Evolutionary conservation across 78 protist species (phyloP).

Genomic region (Dictyostelium firmibasis): DNA sequence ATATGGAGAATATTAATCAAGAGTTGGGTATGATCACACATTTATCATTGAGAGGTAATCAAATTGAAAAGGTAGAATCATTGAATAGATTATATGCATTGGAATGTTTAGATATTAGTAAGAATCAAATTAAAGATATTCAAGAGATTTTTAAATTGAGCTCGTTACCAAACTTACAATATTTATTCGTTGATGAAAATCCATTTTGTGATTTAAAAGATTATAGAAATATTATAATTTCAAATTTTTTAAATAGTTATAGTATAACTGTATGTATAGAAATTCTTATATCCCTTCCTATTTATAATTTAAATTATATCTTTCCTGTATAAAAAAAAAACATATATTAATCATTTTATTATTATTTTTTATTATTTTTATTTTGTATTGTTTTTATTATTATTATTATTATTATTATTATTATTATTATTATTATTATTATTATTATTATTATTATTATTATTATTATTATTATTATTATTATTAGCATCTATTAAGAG

Average conservation of each 20-base stretch:
- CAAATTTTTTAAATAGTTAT: neutral
- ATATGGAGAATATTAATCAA: neutral
- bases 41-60: slow-evolving; percentile 13
- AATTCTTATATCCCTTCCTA: too few species aligned
- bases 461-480: too few species aligned
- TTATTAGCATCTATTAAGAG: slow-evolving; percentile 22
- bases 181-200: slow-evolving; percentile 27
- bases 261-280: neutral
- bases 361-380: neutral
- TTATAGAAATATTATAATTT: slow-evolving; percentile 31
- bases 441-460: too few species aligned
- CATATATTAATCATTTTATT: too few species aligned
- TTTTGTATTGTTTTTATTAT: too few species aligned
- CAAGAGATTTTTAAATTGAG: slow-evolving; percentile 38
- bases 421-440: too few species aligned
- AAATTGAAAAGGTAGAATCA: slow-evolving; percentile 24
- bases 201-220: slow-evolving; percentile 53
- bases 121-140: slow-evolving; percentile 25
- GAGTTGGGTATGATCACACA: slow-evolving; percentile 32
- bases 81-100: slow-evolving; percentile 29
- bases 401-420: too few species aligned
- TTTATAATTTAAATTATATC: too few species aligned
- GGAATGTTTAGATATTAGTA: slow-evolving; percentile 47
- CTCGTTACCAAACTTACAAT: neutral
- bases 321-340: too few species aligned